A percentile compares a stretch with the other conserved stretches of the same genome.
Conservation (phyloP, 805 yeast genomes). For the Sugiyamaella americana region DNA sequence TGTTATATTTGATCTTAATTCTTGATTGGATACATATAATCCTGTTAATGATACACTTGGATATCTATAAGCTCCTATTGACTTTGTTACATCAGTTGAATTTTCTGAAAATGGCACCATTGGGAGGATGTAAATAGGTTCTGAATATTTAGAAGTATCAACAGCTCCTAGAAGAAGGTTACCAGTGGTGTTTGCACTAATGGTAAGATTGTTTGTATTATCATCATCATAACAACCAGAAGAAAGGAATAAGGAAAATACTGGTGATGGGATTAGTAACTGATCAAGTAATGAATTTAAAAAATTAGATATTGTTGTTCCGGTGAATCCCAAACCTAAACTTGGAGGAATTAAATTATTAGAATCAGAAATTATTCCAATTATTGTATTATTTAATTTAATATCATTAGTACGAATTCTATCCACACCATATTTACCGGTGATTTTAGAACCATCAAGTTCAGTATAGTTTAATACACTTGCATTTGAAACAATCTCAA, state of each 20-base stretch:
- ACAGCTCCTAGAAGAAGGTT: constrained; percentile 23
- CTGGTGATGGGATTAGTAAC: constrained; percentile 4
- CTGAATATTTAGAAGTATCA: constrained; percentile 17
- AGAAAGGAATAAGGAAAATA: constrained; percentile 11
- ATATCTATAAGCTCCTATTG: constrained; percentile 5
- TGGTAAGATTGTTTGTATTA: not conserved
- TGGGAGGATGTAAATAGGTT: constrained; percentile 17
- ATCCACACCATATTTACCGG: not conserved
- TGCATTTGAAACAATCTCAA: not conserved
- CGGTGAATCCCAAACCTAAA: constrained; percentile 13
- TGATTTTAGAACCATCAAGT: not conserved
- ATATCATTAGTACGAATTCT: not conserved
- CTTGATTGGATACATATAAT: constrained; percentile 10
- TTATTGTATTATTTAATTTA: not conserved
- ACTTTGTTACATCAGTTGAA: not conserved
- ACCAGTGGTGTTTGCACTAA: constrained; percentile 7
- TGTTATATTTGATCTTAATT: constrained; percentile 6
- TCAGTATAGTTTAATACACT: not conserved
- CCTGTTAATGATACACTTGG: constrained; percentile 16
- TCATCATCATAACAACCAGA: not conserved
- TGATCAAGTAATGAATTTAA: not conserved
- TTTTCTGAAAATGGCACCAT: constrained; percentile 8
- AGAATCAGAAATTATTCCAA: not conserved
- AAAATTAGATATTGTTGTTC: not conserved
- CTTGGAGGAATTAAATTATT: constrained; percentile 6